Conservation (phyloP, 495 filamentous ascomycete species). For the Cenococcum geophilum region DNA sequence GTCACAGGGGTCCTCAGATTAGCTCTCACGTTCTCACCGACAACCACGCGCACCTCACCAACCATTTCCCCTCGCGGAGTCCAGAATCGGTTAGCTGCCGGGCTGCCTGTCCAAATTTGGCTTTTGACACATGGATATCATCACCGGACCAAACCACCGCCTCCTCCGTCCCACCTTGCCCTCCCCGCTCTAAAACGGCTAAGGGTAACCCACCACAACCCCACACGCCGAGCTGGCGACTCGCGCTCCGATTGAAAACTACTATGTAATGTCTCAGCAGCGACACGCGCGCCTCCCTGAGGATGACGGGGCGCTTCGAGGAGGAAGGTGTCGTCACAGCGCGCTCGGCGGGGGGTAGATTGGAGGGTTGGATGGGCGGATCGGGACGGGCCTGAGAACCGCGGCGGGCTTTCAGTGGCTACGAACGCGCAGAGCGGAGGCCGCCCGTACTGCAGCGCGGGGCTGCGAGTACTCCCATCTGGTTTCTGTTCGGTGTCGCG, state of each 20-base stretch:
- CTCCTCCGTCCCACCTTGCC: neutral
- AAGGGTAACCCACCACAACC: neutral
- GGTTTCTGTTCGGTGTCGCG: constrained; percentile 6
- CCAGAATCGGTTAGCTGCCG: neutral
- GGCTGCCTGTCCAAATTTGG: constrained; percentile 10
- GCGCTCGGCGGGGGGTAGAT: neutral
- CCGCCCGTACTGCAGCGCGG: neutral
- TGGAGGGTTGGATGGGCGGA: neutral
- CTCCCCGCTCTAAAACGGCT: neutral
- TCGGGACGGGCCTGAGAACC: neutral
- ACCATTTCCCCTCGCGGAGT: neutral
- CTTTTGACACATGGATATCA: constrained; percentile 9
- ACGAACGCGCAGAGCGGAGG: neutral
- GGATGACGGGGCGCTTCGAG: neutral
- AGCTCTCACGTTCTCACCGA: constrained; percentile 17
- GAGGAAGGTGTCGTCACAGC: neutral
- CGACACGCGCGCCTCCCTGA: neutral
- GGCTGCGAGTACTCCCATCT: constrained; percentile 2
- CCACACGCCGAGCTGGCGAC: neutral
- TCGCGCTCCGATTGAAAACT: constrained; percentile 12
- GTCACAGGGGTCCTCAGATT: constrained; percentile 8
- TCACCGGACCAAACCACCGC: constrained; percentile 4
- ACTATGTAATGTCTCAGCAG: neutral
- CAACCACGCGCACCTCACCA: constrained; percentile 3
- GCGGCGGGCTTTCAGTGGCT: neutral